Conservation (phyloP, 1,284 basidiomycete species). For the Athelia psychrophila region DNA sequence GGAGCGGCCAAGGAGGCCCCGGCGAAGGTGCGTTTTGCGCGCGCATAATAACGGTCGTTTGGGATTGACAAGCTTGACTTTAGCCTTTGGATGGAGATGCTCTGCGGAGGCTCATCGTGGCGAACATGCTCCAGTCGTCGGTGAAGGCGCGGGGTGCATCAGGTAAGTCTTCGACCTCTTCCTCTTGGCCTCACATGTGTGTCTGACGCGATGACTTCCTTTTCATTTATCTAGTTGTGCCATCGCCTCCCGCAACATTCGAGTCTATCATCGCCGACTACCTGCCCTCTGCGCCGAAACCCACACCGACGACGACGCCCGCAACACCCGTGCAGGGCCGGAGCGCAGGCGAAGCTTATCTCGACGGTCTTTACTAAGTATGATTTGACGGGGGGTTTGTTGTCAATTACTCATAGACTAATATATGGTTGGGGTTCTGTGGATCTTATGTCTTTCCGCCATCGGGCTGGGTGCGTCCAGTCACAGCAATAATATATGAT, state of each 20-base stretch:
- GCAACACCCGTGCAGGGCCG: constrained; percentile 16
- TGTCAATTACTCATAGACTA: constrained; percentile 13
- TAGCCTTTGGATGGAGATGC: constrained; percentile 67
- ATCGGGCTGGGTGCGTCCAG: too few relatives aligned
- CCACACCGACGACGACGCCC: constrained; percentile 17
- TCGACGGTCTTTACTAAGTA: constrained; percentile 43
- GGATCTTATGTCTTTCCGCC: constrained; percentile 1
- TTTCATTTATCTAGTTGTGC: background rate
- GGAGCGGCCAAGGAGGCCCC: constrained; percentile 37
- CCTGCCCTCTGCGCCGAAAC: constrained; percentile 31
- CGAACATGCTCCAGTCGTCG: constrained; percentile 63
- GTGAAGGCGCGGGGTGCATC: constrained; percentile 46
- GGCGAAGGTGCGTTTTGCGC: constrained; percentile 26
- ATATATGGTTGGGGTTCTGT: constrained; percentile 12
- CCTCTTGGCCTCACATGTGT: constrained; percentile 7
- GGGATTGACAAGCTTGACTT: constrained; percentile 3
- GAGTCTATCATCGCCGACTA: constrained; percentile 74
- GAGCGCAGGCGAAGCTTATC: constrained; percentile 24
- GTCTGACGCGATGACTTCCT: constrained; percentile 24
- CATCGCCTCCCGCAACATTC: constrained; percentile 48
- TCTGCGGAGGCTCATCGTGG: constrained; percentile 71
- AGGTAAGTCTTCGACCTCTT: constrained; percentile 37
- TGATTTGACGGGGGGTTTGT: background rate
- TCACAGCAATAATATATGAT: too few relatives aligned
- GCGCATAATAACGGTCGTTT: constrained; percentile 14